Base-by-base conservation (phyloP, 768 basidiomycete genomes). In the Mycena vulgaris region DNA sequence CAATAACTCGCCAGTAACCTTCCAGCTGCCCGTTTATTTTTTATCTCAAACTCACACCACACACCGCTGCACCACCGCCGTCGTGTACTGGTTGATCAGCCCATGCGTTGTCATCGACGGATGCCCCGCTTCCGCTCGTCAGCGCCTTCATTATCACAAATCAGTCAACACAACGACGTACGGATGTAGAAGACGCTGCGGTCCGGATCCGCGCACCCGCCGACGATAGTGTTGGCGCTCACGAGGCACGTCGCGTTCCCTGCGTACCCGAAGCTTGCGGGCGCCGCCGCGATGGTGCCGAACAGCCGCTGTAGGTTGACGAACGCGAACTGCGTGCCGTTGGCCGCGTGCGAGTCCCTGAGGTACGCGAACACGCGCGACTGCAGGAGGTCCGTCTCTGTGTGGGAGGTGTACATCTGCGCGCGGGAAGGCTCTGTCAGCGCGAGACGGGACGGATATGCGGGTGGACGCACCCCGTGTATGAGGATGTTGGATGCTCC, bases 171-270 rank as follows among this genome's bases (percentile, higher is more conserved):
- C 52, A n/a, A 3, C 17, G 25, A 75, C 79, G 68, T 60, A 78
- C 78, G 78, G 35, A 79, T 78, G 53, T 72, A 79, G 47, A 78
- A 81, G 10, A 80, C 80, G 52, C 76, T 78, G 30, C 49, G 69
- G 35, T 80, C 76, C 51, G 80, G 78, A 69, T 79, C 77, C 27
- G 69, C 57, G 65, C 80, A 81, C 39, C 79, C 80, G 35, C 79
- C 79, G 0, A 74, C 77, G n/a, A 68, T 80, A 0, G 77, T 79
- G 28, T 75, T 74, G 21, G 76, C 69, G 69, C 79, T 80, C n/a
- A 80, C 65, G 11, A 81, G 75, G 62, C 80, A 81, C 27, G 79
- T 81, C 19, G 78, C 63, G 63, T 77, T 76, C 8, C 80, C 80
- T 2, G 51, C 56, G 55, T 77, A 80, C 19, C 79, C 78, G 47